Conservation (phyloP, 768 basidiomycete genomes). For the Termitomyces sp. region DNA sequence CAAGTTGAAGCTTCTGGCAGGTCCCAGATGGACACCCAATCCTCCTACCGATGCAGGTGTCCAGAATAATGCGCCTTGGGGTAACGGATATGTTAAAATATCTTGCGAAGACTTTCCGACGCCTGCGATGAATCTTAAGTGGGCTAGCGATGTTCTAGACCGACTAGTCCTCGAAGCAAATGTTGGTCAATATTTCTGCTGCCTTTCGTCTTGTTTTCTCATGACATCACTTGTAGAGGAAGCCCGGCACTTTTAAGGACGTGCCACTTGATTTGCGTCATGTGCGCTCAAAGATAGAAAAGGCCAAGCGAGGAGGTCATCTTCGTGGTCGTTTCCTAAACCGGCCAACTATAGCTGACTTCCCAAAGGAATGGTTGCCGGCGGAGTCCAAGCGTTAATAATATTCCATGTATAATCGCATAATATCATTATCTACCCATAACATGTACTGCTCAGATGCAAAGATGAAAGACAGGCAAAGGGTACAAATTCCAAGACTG, state of each 20-base stretch:
- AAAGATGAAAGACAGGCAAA: neutral
- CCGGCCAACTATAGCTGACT: conserved; percentile 69
- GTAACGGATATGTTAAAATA: conserved; percentile 86
- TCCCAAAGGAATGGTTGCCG: conserved; percentile 83
- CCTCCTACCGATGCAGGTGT: conserved; percentile 69
- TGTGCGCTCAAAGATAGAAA: conserved; percentile 62
- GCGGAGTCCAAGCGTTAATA: neutral
- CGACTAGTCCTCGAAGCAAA: conserved; percentile 76
- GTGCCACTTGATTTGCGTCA: conserved; percentile 83
- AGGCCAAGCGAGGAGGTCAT: conserved; percentile 72
- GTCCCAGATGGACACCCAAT: conserved; percentile 76
- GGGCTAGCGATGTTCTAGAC: conserved; percentile 86
- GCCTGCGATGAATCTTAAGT: conserved; percentile 87
- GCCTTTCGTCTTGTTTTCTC: neutral
- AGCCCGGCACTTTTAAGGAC: conserved; percentile 43
- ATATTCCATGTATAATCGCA: neutral
- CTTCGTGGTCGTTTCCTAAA: conserved; percentile 43
- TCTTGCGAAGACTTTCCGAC: conserved; percentile 83
- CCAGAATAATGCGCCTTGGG: conserved; percentile 36
- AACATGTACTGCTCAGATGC: neutral
- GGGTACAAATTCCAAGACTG: too few relatives aligned
- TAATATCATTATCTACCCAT: neutral
- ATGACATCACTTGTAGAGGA: conserved; percentile 25
- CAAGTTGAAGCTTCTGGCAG: conserved; percentile 85
- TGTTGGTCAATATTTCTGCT: conserved; percentile 41